A percentile compares a stretch with the other conserved stretches of the same genome.
These are phyloP conservation scores for Boletellus deceptivus DNA, from an alignment of 1,284 basidiomycete species.

Conservation along the genomic window DNA sequence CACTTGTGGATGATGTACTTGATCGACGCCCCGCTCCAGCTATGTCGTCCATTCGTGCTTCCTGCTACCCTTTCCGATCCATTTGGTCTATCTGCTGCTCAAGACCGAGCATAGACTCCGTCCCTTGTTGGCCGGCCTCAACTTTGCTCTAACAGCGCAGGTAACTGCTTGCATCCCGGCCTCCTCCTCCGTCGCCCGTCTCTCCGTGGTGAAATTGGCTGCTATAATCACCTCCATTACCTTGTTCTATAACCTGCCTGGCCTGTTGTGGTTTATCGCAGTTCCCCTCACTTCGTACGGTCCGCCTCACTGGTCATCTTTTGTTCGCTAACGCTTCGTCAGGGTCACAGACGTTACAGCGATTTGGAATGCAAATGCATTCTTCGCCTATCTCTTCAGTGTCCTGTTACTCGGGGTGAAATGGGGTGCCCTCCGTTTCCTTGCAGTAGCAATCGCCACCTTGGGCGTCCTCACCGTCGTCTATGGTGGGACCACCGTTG, in stretches of 20 bases:
- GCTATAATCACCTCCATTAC: slow-evolving; percentile 51
- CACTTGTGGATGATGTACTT: not conserved
- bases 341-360: slow-evolving; percentile 80
- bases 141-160: slow-evolving; percentile 51
- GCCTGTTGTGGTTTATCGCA: slow-evolving; percentile 70
- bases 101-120: slow-evolving; percentile 46
- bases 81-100: slow-evolving; percentile 58
- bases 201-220: slow-evolving; percentile 47
- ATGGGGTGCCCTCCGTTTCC: slow-evolving; percentile 62
- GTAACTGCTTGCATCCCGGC: slow-evolving; percentile 38
- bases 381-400: slow-evolving; percentile 76
- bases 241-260: slow-evolving; percentile 58
- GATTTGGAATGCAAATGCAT: slow-evolving; percentile 83
- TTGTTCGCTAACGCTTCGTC: slow-evolving; percentile 13
- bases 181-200: slow-evolving; percentile 23
- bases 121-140: slow-evolving; percentile 50
- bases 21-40: slow-evolving; percentile 37
- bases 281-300: slow-evolving; percentile 70
- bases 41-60: slow-evolving; percentile 77
- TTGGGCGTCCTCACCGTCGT: slow-evolving; percentile 70
- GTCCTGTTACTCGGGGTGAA: slow-evolving; percentile 57
- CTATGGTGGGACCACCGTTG: slow-evolving; percentile 61
- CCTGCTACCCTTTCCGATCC: slow-evolving; percentile 65
- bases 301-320: slow-evolving; percentile 8
- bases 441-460: slow-evolving; percentile 74